Evolutionary conservation across 1,139 yeast species (phyloP).

Genomic region (Lodderomyces margitis): DNA sequence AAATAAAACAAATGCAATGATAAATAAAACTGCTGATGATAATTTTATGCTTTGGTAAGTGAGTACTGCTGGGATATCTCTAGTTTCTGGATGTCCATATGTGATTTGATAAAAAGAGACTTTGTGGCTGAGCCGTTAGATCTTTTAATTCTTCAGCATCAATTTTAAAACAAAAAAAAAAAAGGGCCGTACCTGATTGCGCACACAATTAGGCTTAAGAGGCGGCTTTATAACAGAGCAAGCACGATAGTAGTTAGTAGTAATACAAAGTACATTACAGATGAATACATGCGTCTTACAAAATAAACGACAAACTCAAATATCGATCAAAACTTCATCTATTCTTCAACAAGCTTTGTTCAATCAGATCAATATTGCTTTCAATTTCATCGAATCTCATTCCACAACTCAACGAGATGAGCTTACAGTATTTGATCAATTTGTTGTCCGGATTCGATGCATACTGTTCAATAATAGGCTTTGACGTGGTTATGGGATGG

Average conservation of each 20-base stretch:
- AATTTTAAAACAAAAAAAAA: background rate
- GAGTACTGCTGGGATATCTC: background rate
- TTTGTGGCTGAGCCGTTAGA: background rate
- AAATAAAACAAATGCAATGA: too few relatives aligned
- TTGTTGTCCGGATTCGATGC: constrained; percentile 21
- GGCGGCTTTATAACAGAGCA: too few relatives aligned
- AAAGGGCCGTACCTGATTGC: background rate
- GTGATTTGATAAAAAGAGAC: background rate
- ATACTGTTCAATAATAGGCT: constrained; percentile 4
- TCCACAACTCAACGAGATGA: constrained; percentile 46
- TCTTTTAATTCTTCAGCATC: background rate
- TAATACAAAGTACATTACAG: background rate
- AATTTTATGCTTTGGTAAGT: too few relatives aligned
- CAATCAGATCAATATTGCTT: constrained; percentile 42
- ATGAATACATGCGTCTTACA: background rate
- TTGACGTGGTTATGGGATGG: background rate
- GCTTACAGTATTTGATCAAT: constrained; percentile 41
- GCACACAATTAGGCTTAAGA: too few relatives aligned
- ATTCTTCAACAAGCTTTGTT: constrained; percentile 27
- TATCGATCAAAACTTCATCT: constrained; percentile 4
- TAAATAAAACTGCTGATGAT: too few relatives aligned
- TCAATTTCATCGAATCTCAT: constrained; percentile 45
- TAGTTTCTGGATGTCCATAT: background rate
- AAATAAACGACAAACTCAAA: background rate
- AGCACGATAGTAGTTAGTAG: too few relatives aligned